Percentiles rank a stretch among this genome's conserved stretches.
phyloP scores from a whole-genome alignment of 2,329 filamentous ascomycete species.

The Penicillium sp. region DNA sequence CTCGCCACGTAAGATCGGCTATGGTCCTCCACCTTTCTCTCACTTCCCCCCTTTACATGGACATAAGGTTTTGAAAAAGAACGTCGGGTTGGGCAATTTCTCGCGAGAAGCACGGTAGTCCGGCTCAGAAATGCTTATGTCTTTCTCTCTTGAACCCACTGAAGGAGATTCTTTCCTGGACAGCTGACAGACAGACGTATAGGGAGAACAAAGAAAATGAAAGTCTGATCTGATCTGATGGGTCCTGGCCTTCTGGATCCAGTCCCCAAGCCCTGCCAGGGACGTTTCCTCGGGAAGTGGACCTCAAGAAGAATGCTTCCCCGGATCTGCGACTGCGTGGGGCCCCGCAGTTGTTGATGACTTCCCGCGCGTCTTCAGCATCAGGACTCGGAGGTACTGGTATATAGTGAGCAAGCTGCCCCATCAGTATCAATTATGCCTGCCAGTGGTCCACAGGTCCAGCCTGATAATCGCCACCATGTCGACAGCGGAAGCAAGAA shows the following conservation, averaged over 20 bases:
- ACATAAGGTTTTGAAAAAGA: neutral
- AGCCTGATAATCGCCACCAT: neutral
- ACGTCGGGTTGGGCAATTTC: neutral
- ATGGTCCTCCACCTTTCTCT: slow-evolving; percentile 8
- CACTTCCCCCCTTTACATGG: no score
- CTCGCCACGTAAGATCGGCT: slow-evolving; percentile 11
- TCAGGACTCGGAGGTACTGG: no score
- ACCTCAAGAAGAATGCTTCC: slow-evolving; percentile 6
- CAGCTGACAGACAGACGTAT: neutral
- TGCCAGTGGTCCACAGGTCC: no score
- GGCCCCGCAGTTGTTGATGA: slow-evolving; percentile 1
- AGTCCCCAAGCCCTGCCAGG: neutral
- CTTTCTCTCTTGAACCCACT: neutral
- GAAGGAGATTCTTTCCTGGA: neutral
- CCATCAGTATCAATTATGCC: neutral
- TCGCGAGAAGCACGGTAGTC: neutral
- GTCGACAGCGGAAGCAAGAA: neutral
- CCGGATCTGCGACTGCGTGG: slow-evolving; percentile 8
- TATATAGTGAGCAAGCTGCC: slow-evolving; percentile 3
- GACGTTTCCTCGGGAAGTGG: slow-evolving; percentile 9
- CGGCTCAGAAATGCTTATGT: neutral
- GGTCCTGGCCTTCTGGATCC: no score
- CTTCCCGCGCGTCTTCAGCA: neutral
- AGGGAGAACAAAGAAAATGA: neutral
- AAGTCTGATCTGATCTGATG: neutral